Conservation (phyloP, 805 yeast species). For the Wickerhamiella azyma region DNA sequence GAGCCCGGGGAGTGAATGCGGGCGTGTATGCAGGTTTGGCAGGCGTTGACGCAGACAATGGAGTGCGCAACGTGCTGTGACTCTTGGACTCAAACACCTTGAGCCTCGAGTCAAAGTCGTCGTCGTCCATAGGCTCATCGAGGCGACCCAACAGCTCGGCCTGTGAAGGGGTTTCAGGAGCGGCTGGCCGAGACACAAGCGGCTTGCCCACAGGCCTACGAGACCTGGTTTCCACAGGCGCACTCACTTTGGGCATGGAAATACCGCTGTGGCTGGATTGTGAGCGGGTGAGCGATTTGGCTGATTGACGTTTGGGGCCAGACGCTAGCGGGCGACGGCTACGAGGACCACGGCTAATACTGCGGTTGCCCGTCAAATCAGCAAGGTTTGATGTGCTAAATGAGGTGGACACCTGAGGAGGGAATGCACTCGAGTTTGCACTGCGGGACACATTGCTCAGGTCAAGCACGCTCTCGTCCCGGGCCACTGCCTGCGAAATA, state of each 20-base stretch:
- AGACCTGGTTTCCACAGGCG: background rate
- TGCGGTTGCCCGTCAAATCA: conserved; percentile 4
- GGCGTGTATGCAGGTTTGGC: too few relatives aligned
- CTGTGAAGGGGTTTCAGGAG: too few relatives aligned
- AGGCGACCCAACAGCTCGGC: background rate
- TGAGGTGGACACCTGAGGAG: background rate
- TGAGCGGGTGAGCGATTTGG: background rate
- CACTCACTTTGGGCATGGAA: background rate
- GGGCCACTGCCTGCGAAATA: conserved; percentile 27
- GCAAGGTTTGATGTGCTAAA: conserved; percentile 4
- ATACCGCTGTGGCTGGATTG: conserved; percentile 1
- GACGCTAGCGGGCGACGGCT: conserved; percentile 1
- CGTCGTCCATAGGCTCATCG: background rate
- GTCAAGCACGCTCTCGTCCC: conserved; percentile 19
- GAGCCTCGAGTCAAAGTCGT: too few relatives aligned
- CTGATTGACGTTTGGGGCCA: conserved; percentile 3
- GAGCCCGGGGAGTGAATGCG: too few relatives aligned
- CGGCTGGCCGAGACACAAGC: background rate
- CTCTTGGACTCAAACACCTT: too few relatives aligned
- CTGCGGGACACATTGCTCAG: conserved; percentile 7
- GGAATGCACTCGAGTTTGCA: conserved; percentile 5
- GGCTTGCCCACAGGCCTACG: background rate
- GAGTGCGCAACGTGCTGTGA: too few relatives aligned
- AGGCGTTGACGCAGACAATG: too few relatives aligned
- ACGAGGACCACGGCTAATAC: background rate